Percentiles rank a stretch among this genome's conserved stretches.
These are phyloP conservation scores for Gleditsia sinensis DNA, from an alignment of 306 rosid species.

Conservation along the genomic window DNA sequence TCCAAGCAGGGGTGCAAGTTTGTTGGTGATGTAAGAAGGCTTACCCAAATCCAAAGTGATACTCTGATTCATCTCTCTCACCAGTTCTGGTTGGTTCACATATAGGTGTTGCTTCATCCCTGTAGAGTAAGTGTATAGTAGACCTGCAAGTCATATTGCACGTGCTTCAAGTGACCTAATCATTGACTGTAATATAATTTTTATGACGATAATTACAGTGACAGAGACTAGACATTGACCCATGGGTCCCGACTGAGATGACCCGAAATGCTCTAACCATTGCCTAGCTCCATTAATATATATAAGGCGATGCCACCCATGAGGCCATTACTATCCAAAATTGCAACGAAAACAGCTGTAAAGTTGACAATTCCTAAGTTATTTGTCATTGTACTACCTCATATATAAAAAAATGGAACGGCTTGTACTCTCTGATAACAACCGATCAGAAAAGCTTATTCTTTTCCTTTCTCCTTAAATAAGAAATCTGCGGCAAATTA, in stretches of 20 bases:
- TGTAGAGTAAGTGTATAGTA: slow-evolving; percentile 73
- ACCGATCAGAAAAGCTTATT: neutral
- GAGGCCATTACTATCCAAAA: neutral
- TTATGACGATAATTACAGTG: neutral
- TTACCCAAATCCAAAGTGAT: slow-evolving; percentile 72
- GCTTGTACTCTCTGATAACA: neutral
- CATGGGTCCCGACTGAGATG: slow-evolving; percentile 16
- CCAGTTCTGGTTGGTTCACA: slow-evolving; percentile 78
- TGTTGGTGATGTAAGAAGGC: slow-evolving; percentile 71
- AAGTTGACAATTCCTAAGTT: slow-evolving; percentile 23
- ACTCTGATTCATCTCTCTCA: slow-evolving; percentile 68
- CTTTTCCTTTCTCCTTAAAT: neutral
- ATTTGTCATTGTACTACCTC: slow-evolving; percentile 12
- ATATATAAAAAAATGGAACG: neutral
- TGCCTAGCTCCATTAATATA: neutral
- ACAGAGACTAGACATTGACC: neutral
- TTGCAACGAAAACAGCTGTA: slow-evolving; percentile 36
- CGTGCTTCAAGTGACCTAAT: neutral
- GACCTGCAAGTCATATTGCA: slow-evolving; percentile 52
- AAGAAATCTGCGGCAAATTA: neutral
- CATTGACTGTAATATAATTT: neutral
- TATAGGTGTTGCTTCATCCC: slow-evolving; percentile 81
- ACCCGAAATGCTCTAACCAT: neutral
- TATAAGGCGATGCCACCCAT: neutral
- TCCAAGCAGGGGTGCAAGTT: slow-evolving; percentile 83